Base-by-base conservation (phyloP, 139 green algal genomes). In the Coelastrella sp. region DNA sequence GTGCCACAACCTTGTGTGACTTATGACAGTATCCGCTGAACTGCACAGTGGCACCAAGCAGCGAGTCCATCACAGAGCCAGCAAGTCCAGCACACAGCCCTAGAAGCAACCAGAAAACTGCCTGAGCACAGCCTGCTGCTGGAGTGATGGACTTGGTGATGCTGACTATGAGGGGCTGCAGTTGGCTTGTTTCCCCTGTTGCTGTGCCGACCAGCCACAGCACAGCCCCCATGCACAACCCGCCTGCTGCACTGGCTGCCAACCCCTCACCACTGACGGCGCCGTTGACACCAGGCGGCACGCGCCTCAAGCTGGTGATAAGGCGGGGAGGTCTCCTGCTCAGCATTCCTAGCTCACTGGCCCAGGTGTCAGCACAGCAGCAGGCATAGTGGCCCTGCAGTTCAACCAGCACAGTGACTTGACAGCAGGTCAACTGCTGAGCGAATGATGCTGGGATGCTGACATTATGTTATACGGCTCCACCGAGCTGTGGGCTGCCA, bases 21-120 rank as follows among this genome's bases (percentile, higher is more conserved):
- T 22, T 32, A 59, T 11, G 8, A 71, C 23, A 32, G 3, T 56
- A 78, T 7, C 89, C 89, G 17, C 73, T 86, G 87, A 95, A 99
- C 90, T 99, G 97, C 23, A 98, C 17, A 4, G 96, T 99, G 20
- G 97, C 97, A 4, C 97, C 97, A 65, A 99, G 94, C 5, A 98
- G 19, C 5, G 95, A 98, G 90, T 99, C 97, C 0, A 99, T 20
- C 59, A 99, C 32, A 4, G 97, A 98, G 4, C 94, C 94, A 19
- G 91, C 60, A 61, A 99, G 20, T 7, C 96, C 97, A 14, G 90
- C 10, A 2, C 90, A 93, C 5, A 92, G 3, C 14, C 64, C 66
- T 13, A 93, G 16, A 16, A 87, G 20, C 89, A 73, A 22, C 91
- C 83, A 92, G 22, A 91, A 85, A 5, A n/a, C 20, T 32, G 68